Evolutionary conservation across 2,329 filamentous ascomycete genomes (phyloP).

Genomic region (Xylariaceae sp.): DNA sequence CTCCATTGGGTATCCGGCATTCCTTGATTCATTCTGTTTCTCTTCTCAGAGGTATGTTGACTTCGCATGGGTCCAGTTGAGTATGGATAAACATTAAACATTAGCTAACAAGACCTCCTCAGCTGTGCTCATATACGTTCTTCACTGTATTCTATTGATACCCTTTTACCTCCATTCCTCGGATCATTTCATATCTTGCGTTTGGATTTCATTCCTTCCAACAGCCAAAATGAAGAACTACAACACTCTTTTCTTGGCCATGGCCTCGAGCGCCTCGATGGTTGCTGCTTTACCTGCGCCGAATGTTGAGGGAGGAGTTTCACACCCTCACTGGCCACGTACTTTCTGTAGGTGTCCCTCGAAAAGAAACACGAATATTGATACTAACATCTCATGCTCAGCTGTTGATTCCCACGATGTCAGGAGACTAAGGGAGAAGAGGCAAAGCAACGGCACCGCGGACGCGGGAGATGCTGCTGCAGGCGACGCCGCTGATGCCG

Average conservation of each 20-base stretch:
- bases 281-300: conserved; percentile 26
- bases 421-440: conserved; percentile 5
- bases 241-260: conserved; percentile 30
- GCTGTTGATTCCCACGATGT: conserved; percentile 16
- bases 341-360: too few species aligned
- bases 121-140: conserved; percentile 25
- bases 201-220: conserved; percentile 13
- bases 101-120: conserved; percentile 13
- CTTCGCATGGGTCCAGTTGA: not conserved
- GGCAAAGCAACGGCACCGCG: too few species aligned
- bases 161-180: not conserved
- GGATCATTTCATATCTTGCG: conserved; percentile 7
- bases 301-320: too few species aligned
- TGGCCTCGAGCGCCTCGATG: conserved; percentile 31
- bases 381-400: not conserved
- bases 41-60: conserved; percentile 20
- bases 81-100: not conserved
- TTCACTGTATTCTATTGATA: conserved; percentile 12
- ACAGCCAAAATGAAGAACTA: conserved; percentile 36
- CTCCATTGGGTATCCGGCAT: conserved; percentile 5
- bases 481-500: not conserved
- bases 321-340: too few species aligned
- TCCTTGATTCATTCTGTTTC: conserved; percentile 17
- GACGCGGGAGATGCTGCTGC: not conserved
- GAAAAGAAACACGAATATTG: too few species aligned